Evolutionary conservation across 2,329 filamentous ascomycete genomes (phyloP).

Genomic region (Lachnellula occidentalis): DNA sequence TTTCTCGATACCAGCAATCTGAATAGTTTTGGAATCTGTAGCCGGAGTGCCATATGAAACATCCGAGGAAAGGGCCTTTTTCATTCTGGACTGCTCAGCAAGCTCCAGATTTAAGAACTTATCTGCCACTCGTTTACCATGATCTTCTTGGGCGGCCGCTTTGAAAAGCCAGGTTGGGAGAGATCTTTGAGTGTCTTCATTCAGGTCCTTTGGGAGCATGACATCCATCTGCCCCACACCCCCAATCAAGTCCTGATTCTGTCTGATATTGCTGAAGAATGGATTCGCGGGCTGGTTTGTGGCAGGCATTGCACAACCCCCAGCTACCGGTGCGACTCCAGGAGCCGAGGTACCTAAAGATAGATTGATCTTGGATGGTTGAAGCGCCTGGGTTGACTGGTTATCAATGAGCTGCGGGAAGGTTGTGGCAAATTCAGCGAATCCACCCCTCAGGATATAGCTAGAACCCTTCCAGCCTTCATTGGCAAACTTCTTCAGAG

Average conservation of each 20-base stretch:
- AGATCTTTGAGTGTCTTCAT: constrained; percentile 35
- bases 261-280: constrained; percentile 93
- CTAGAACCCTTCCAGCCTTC: constrained; percentile 74
- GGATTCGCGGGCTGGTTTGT: constrained; percentile 68
- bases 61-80: constrained; percentile 62
- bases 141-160: constrained; percentile 60
- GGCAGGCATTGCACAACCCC: constrained; percentile 76
- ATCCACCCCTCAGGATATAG: constrained; percentile 77
- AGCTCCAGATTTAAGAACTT: constrained; percentile 81
- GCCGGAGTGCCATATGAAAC: constrained; percentile 48
- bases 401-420: constrained; percentile 62
- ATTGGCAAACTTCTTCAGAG: constrained; percentile 84
- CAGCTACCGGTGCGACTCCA: constrained; percentile 71
- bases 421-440: constrained; percentile 62
- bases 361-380: constrained; percentile 40
- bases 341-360: constrained; percentile 43
- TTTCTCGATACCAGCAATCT: constrained; percentile 89
- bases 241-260: constrained; percentile 91
- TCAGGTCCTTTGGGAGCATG: constrained; percentile 50
- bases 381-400: constrained; percentile 33
- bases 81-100: constrained; percentile 88
- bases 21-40: constrained; percentile 41
- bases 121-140: constrained; percentile 75
- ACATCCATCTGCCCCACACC: constrained; percentile 79
- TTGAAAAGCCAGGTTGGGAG: constrained; percentile 73